Percentiles rank a stretch among this genome's conserved stretches.
These are phyloP conservation scores for Penicillium simplicissimum DNA, from an alignment of 495 filamentous ascomycete species.

Conservation along the genomic window DNA sequence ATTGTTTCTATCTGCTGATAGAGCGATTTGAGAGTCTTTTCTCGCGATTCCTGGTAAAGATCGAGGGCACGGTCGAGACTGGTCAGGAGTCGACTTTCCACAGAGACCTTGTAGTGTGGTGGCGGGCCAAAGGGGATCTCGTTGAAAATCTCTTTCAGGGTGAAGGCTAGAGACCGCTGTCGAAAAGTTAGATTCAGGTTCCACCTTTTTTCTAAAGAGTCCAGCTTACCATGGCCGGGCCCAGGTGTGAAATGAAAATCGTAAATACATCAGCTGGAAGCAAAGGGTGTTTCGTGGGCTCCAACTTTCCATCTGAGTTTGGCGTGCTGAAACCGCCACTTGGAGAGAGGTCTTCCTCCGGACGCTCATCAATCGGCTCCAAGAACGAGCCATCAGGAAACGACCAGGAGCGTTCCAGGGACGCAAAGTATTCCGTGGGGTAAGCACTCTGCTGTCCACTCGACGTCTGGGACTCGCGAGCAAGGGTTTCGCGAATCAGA, in stretches of 20 bases:
- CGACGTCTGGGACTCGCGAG: conserved; percentile 18
- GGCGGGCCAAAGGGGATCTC: conserved; percentile 76
- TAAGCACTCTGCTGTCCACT: conserved; percentile 10
- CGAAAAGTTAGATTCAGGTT: conserved; percentile 19
- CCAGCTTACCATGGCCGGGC: conserved; percentile 76
- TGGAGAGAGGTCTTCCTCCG: conserved; percentile 58
- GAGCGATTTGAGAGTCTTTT: conserved; percentile 70
- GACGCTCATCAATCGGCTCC: conserved; percentile 65
- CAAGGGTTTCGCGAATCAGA: conserved; percentile 64
- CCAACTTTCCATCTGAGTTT: conserved; percentile 16
- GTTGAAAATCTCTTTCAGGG: conserved; percentile 81
- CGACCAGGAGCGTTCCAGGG: conserved; percentile 38
- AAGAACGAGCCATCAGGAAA: conserved; percentile 48
- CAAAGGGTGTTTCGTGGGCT: conserved; percentile 26
- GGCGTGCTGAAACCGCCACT: conserved; percentile 19
- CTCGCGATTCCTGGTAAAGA: conserved; percentile 72
- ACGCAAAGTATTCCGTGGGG: conserved; percentile 17
- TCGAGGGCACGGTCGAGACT: conserved; percentile 78
- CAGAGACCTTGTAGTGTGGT: conserved; percentile 63
- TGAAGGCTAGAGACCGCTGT: conserved; percentile 84
- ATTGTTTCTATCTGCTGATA: conserved; percentile 75
- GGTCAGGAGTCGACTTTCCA: conserved; percentile 74
- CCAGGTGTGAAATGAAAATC: conserved; percentile 80
- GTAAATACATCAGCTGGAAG: conserved; percentile 81
- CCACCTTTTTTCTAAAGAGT: background rate